Base-by-base conservation (phyloP, 2,329 filamentous ascomycete species). In the Trichoderma atrobrunneum region DNA sequence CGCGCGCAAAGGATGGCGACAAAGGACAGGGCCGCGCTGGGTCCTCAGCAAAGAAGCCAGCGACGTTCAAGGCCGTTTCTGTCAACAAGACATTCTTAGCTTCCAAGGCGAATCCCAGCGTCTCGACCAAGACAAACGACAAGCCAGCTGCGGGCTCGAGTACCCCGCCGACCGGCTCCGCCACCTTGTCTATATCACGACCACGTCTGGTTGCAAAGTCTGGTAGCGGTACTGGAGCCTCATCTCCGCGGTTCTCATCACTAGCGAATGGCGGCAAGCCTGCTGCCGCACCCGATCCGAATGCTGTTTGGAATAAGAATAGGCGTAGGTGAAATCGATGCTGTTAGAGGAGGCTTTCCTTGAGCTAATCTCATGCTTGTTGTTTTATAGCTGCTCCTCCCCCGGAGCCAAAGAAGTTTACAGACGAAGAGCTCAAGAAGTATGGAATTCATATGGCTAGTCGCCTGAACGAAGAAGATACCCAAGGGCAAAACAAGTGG, bases 261-360 rank as follows among this genome's bases (percentile, higher is more conserved):
- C 77, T 78, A 8, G 76, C 86, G 77, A 91, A 89, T 77, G 88
- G 89, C 73, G 87, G 87, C 66, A 90, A 91, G 74, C 78, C 87
- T 39, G 85, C 87, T 21, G 79, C 87, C 73, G 90, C 89, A 30
- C 92, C 93, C 16, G 92, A 95, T 80, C 87, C 88, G 34, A 92
- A 85, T 80, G 91, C 88, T 68, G 93, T 97, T 54, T 97, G 93
- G 93, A 97, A 96, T 83, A 95, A 94, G 82, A 97, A 96, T 80
- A 87, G 91, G 85, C 92, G 93, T 92, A 88, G 80, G 91, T 84
- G 14, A 62, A 51, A 7, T 32, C 30, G 28, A 21, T n/a, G 10
- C 12, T 26, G 11, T 28, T 48, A 18, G 57, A 67, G 32, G n/a
- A 63, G 30, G 62, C n/a, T 4, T 61, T 26, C 26, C 10, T 24